A percentile compares a stretch with the other conserved stretches of the same genome.
Evolutionary conservation across 176 grass and related monocot genomes (phyloP).

Genomic region (Tillandsia fasciculata): DNA sequence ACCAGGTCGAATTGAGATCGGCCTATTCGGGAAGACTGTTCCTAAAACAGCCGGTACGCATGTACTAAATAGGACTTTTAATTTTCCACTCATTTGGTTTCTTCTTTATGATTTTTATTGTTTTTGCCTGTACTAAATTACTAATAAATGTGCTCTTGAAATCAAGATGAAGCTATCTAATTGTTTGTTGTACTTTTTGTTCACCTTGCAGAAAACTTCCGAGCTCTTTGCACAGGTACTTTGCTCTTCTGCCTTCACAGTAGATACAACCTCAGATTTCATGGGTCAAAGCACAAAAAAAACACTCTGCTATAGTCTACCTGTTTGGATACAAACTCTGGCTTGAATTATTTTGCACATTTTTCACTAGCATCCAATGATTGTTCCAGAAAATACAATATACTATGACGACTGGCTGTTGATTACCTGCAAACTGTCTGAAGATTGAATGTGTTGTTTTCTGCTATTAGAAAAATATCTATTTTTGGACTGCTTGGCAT

Average conservation of each 20-base stretch:
- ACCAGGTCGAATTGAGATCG: constrained; percentile 91
- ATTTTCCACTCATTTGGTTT: not conserved
- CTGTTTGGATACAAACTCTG: too few relatives aligned
- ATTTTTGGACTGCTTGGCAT: not conserved
- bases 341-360: too few relatives aligned
- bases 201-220: constrained; percentile 72
- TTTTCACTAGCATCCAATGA: too few relatives aligned
- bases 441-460: too few relatives aligned
- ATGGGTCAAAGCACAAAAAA: too few relatives aligned
- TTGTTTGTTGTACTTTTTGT: not conserved
- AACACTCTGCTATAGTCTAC: too few relatives aligned
- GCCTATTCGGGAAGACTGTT: constrained; percentile 87
- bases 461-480: not conserved
- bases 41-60: constrained; percentile 87
- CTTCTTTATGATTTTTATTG: not conserved
- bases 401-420: too few relatives aligned
- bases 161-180: not conserved
- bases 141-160: not conserved
- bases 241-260: not conserved
- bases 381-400: too few relatives aligned
- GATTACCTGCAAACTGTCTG: too few relatives aligned
- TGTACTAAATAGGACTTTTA: not conserved
- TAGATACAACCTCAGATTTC: too few relatives aligned
- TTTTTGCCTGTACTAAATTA: not conserved
- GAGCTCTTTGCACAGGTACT: constrained; percentile 92